Base-by-base conservation (phyloP, 73 alveolate genomes). In the Paramecium caudatum region DNA sequence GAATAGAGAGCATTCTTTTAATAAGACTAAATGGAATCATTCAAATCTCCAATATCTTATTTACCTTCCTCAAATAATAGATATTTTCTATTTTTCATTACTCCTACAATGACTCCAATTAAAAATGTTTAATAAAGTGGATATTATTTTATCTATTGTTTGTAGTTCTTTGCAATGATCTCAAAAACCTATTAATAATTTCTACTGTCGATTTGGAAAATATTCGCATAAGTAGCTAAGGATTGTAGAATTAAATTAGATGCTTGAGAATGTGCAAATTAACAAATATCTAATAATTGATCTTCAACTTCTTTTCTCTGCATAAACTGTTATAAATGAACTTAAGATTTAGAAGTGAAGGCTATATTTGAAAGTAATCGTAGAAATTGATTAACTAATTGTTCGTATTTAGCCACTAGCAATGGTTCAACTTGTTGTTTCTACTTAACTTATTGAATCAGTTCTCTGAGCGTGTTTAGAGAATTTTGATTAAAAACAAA, bases 31-130 rank as follows among this genome's bases (percentile, higher is more conserved):
- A 74, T 37, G 16, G 88, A 74, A 74, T 74, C 88, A 41, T 74
- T 74, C 13, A 74, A 34, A 74, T 74, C 88, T 8, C 55, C 55
- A 41, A 74, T 27, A 23, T 74, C 88, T 19, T 74, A 21, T 74
- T 74, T 74, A 0, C 46, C 47, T n/a, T 74, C 88, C 10, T 74
- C 88, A 41, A 74, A 41, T 74, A 74, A 74, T 74, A 74, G 19
- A 45, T 74, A 74, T 13, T 74, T 74, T 21, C 69, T 41, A 74
- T 74, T 74, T 41, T 74, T 74, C 88, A 74, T 74, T 2, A 74
- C 88, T 16, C 88, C 88, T 74, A 74, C 88, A 10, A 74, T 74
- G 21, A 74, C 65, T 74, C 88, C 88, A 21, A 74, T 74, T 74
- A 74, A 45, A 45, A 74, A 74, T 3, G 88, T 74, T 74, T 74